These are phyloP conservation scores for Cladophialophora bantiana DNA, from an alignment of 2,329 filamentous ascomycete species.

Conservation along the genomic window DNA sequence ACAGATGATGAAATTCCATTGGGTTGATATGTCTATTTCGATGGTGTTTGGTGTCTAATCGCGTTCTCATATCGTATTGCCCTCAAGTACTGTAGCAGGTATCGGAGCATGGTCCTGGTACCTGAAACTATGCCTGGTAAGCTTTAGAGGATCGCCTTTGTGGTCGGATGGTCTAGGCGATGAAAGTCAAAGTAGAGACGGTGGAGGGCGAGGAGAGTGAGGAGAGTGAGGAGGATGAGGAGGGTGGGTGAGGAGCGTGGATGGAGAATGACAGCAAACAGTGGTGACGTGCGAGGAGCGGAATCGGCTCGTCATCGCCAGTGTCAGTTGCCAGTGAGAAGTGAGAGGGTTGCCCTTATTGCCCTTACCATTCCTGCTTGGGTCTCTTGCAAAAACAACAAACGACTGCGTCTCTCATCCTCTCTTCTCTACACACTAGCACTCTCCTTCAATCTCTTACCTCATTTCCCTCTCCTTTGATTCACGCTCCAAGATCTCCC, in stretches of 20 bases:
- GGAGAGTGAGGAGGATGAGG: neutral
- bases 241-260: neutral
- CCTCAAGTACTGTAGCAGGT: too few species aligned
- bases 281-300: slow-evolving; percentile 15
- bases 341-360: neutral
- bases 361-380: neutral
- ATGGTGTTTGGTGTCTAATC: too few species aligned
- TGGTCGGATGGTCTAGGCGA: neutral
- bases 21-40: neutral
- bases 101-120: neutral
- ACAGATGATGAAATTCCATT: slow-evolving; percentile 8
- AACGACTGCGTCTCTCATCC: neutral
- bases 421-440: neutral
- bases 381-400: slow-evolving; percentile 1
- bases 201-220: neutral
- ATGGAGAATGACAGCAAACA: neutral
- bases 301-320: slow-evolving; percentile 3
- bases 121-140: slow-evolving; percentile 18
- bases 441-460: neutral
- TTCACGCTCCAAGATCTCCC: neutral
- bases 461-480: neutral
- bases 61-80: too few species aligned
- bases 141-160: slow-evolving; percentile 4
- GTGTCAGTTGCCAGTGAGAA: neutral
- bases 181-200: neutral